A percentile compares a stretch with the other conserved stretches of the same genome.
phyloP scores from a whole-genome alignment of 352 stramenopile species.

The Globisporangium uncinulatum region DNA sequence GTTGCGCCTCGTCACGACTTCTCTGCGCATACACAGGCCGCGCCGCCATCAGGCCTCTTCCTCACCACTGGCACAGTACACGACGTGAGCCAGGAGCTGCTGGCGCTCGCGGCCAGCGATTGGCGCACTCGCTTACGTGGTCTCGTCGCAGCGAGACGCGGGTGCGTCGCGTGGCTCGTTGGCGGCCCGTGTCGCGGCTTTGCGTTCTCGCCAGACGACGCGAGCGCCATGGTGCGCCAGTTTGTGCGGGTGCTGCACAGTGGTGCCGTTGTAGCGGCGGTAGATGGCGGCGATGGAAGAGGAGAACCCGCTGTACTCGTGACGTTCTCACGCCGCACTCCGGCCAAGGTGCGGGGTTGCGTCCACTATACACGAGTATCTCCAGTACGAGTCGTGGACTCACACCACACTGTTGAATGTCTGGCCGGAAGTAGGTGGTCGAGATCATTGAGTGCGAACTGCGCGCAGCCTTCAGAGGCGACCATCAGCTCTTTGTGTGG shows the following conservation, averaged over 20 bases:
- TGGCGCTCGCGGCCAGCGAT: slow-evolving; percentile 19
- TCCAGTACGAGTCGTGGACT: too few species aligned
- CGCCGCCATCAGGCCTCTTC: slow-evolving; percentile 22
- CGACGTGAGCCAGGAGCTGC: slow-evolving; percentile 22
- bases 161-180: slow-evolving; percentile 45
- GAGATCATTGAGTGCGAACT: slow-evolving; percentile 25
- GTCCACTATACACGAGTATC: not conserved
- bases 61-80: slow-evolving; percentile 53
- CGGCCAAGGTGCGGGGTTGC: slow-evolving; percentile 15
- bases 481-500: slow-evolving; percentile 43
- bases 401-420: not conserved
- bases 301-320: slow-evolving; percentile 31
- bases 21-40: not conserved
- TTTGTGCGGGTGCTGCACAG: slow-evolving; percentile 21
- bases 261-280: not conserved
- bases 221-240: slow-evolving; percentile 31
- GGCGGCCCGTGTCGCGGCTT: slow-evolving; percentile 66
- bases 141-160: slow-evolving; percentile 10
- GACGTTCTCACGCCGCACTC: slow-evolving; percentile 68
- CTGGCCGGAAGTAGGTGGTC: slow-evolving; percentile 21
- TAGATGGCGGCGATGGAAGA: slow-evolving; percentile 4
- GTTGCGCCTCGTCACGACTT: slow-evolving; percentile 60
- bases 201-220: slow-evolving; percentile 29
- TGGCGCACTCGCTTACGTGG: slow-evolving; percentile 11
- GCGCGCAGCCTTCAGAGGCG: slow-evolving; percentile 6